phyloP scores from a whole-genome alignment of 2,329 filamentous ascomycete species.

The Exophiala aquamarina region DNA sequence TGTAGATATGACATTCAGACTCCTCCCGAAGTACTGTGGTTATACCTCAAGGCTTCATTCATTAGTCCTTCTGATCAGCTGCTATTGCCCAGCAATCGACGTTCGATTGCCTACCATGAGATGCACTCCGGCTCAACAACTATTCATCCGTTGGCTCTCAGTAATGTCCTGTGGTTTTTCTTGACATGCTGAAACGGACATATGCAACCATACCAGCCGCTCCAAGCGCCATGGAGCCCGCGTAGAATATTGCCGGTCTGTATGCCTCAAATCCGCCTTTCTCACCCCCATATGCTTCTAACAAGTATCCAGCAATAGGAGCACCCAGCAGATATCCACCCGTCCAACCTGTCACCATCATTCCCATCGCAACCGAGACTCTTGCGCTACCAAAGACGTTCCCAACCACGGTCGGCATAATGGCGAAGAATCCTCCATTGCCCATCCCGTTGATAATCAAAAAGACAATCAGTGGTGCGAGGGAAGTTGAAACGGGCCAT shows the following conservation, averaged over 20 bases:
- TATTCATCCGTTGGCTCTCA: no score
- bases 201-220: conserved; percentile 45
- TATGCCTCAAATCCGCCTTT: conserved; percentile 53
- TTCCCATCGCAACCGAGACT: conserved; percentile 59
- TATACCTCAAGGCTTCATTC: no score
- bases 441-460: conserved; percentile 59
- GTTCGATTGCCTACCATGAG: no score
- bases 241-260: conserved; percentile 62
- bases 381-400: conserved; percentile 59
- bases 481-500: conserved; percentile 58
- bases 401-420: conserved; percentile 62
- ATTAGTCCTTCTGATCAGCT: no score
- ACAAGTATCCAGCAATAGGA: conserved; percentile 61
- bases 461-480: conserved; percentile 57
- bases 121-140: no score
- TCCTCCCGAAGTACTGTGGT: no score
- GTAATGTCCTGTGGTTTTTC: neutral
- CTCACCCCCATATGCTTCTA: conserved; percentile 56
- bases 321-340: conserved; percentile 61
- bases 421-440: conserved; percentile 64
- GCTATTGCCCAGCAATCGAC: no score
- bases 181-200: conserved; percentile 42
- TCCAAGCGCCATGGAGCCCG: conserved; percentile 52
- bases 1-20: no score
- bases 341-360: conserved; percentile 62